Conservation (phyloP, 2,329 filamentous ascomycete species). For the Helotiales sp. region DNA sequence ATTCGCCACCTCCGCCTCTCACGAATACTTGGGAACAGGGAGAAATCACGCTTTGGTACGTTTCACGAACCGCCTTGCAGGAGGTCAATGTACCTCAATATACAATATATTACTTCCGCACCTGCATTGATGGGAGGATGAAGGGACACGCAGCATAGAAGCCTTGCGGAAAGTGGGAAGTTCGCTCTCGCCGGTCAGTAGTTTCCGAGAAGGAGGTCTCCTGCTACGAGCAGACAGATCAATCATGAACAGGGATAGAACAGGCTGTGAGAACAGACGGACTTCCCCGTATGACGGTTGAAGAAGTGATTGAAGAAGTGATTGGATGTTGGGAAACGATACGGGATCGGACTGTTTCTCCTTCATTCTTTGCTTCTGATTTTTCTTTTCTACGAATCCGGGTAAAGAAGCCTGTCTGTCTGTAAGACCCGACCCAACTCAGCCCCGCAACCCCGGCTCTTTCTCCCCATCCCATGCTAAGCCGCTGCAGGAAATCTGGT, state of each 20-base stretch:
- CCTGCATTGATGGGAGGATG: not conserved
- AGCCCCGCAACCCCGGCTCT: not conserved
- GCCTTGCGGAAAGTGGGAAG: not conserved
- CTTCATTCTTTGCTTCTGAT: no score
- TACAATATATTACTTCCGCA: not conserved
- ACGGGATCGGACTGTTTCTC: no score
- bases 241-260: not conserved
- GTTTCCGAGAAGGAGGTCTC: not conserved
- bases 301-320: not conserved
- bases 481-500: not conserved
- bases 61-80: not conserved
- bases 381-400: not conserved
- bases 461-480: not conserved
- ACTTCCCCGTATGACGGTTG: not conserved
- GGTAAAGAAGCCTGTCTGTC: not conserved
- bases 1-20: no score
- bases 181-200: not conserved
- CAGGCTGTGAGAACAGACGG: not conserved
- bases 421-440: not conserved
- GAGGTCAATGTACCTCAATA: not conserved
- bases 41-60: no score
- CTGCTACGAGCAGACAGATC: not conserved
- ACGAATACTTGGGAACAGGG: no score
- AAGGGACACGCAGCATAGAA: not conserved
- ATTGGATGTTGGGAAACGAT: not conserved